phyloP scores from a whole-genome alignment of 2,329 filamentous ascomycete genomes.

The Eutypa lata region DNA sequence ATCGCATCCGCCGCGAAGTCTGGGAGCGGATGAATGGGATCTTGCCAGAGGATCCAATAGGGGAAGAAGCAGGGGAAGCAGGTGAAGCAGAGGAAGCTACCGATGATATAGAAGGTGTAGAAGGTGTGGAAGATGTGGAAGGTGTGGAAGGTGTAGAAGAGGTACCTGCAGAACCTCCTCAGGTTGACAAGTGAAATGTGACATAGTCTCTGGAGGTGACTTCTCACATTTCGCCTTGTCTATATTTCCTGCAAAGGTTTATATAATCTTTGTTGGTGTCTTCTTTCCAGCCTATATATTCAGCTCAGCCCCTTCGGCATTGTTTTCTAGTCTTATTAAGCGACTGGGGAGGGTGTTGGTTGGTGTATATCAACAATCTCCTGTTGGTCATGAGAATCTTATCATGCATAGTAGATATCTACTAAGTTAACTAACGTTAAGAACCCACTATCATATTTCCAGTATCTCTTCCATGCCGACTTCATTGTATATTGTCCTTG shows the following conservation, averaged over 20 bases:
- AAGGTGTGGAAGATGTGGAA: background rate
- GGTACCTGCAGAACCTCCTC: background rate
- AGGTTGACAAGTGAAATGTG: too few relatives aligned
- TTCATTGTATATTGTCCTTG: too few relatives aligned
- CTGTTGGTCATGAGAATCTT: background rate
- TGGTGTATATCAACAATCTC: background rate
- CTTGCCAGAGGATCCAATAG: constrained; percentile 37
- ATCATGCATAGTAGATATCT: background rate
- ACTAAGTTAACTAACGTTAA: background rate
- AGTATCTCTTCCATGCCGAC: too few relatives aligned
- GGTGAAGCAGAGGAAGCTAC: background rate
- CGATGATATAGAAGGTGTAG: background rate
- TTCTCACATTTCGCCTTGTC: too few relatives aligned
- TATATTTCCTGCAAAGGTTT: too few relatives aligned
- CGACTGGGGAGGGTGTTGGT: background rate
- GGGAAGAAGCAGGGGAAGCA: constrained; percentile 29
- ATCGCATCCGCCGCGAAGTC: constrained; percentile 77
- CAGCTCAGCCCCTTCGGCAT: too few relatives aligned
- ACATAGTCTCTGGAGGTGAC: too few relatives aligned
- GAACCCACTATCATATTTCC: background rate
- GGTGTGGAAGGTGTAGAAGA: background rate
- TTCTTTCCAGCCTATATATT: background rate
- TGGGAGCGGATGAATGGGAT: constrained; percentile 65
- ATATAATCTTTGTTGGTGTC: background rate
- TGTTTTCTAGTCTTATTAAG: background rate